Evolutionary conservation across 164 flowering plant species (phyloP).

Genomic region (Protea cynaroides): DNA sequence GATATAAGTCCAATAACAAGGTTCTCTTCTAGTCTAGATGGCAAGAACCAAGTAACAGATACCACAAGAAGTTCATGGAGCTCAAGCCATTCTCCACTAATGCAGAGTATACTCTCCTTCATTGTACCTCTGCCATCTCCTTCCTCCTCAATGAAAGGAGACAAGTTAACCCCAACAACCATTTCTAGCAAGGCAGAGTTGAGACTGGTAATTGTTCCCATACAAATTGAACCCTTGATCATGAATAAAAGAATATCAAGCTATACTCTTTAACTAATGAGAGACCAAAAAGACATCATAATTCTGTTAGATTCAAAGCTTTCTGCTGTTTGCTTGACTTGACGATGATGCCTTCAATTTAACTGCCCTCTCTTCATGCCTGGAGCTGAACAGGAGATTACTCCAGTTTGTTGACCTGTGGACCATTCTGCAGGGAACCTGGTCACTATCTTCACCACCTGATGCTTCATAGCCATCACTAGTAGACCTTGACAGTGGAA

Average conservation of each 20-base stretch:
- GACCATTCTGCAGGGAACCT: slow-evolving; percentile 50
- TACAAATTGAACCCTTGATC: slow-evolving; percentile 8
- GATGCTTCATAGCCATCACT: slow-evolving; percentile 97
- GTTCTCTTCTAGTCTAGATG: slow-evolving; percentile 9
- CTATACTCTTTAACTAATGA: not conserved
- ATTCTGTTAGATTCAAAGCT: slow-evolving; percentile 19
- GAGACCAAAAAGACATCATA: slow-evolving; percentile 8
- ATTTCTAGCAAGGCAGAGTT: slow-evolving; percentile 3
- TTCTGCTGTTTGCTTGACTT: slow-evolving; percentile 29
- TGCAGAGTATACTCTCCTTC: slow-evolving; percentile 7
- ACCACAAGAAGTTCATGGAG: slow-evolving; percentile 7
- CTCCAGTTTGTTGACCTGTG: slow-evolving; percentile 66
- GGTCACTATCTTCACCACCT: slow-evolving; percentile 96
- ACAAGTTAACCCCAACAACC: not conserved
- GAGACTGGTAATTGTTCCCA: slow-evolving; percentile 1
- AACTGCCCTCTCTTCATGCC: slow-evolving; percentile 31
- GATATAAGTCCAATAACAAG: too few relatives aligned
- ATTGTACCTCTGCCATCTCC: not conserved
- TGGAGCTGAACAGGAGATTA: slow-evolving; percentile 39
- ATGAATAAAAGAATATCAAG: slow-evolving; percentile 30
- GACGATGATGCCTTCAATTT: slow-evolving; percentile 41
- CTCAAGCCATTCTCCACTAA: slow-evolving; percentile 2
- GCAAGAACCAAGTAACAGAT: slow-evolving; percentile 2
- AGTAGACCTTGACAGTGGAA: slow-evolving; percentile 71
- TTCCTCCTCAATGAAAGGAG: not conserved